Base-by-base conservation (phyloP, 1,284 basidiomycete species). In the Puccinia hordei region DNA sequence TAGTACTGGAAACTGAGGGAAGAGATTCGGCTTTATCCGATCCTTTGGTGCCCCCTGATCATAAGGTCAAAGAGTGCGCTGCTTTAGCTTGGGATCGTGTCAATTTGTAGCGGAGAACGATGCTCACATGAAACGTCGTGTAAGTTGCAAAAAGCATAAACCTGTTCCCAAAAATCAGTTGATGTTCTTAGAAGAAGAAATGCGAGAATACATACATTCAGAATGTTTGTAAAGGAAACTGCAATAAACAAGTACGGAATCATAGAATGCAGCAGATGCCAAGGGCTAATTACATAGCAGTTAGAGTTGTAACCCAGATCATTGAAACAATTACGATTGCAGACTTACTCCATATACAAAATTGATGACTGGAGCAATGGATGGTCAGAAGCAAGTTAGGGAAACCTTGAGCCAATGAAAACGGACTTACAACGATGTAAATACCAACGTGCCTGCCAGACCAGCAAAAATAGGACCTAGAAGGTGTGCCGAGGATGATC, bases 41-140 rank as follows among this genome's bases (percentile, higher is more conserved):
- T 74, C 95, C 95, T 87, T 96, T 96, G 22, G 94, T 97, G 86
- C 94, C 94, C 94, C 94, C 94, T 46, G n/a, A n/a, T n/a, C n/a
- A 41, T 38, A 33, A n/a, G 4, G 3, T 41, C 2, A 9, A 41
- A 53, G 0, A 22, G 22, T 38, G 27, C 19, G 13, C 22, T 15
- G 2, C 41, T 22, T 22, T 2, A 78, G 66, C 0, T 27, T n/a
- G 15, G 27, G 3, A 13, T 27, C 22, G 44, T n/a, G 30, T 9
- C 53, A 49, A 6, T 38, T 1, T 15, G 5, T n/a, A 15, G 4
- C 3, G 6, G 24, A 13, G n/a, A n/a, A n/a, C n/a, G 38, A 10
- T 35, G 35, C 78, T 15, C 53, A 80, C 78, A 80, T 51, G 78
- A 80, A 49, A 80, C 78, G 86, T 94, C 93, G 86, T 94, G 93